A percentile compares a stretch with the other conserved stretches of the same genome.
phyloP scores from a whole-genome alignment of 2,329 filamentous ascomycete species.

The Corinectria fuckeliana region DNA sequence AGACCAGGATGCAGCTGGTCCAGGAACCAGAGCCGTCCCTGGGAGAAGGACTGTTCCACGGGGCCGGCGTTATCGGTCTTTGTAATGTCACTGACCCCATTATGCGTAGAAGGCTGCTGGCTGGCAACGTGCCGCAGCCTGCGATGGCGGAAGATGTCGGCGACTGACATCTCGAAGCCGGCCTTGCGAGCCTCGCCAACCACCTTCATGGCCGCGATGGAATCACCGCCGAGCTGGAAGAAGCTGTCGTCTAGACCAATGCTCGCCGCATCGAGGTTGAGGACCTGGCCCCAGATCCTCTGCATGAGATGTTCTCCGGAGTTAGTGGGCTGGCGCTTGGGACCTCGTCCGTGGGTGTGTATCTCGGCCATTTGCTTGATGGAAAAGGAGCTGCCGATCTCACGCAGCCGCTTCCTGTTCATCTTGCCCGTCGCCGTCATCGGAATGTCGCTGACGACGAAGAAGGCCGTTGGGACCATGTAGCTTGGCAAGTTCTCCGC shows the following conservation, averaged over 20 bases:
- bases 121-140: not conserved
- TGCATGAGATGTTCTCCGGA: conserved; percentile 36
- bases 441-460: conserved; percentile 19
- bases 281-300: conserved; percentile 46
- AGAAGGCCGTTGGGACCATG: conserved; percentile 28
- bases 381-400: conserved; percentile 17
- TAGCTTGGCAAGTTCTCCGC: conserved; percentile 20
- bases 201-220: conserved; percentile 56
- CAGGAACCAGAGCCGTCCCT: conserved; percentile 23
- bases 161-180: conserved; percentile 2
- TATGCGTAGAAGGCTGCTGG: not conserved
- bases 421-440: conserved; percentile 25
- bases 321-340: conserved; percentile 10
- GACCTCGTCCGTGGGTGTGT: not conserved
- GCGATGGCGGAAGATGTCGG: not conserved
- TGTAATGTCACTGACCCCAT: not conserved
- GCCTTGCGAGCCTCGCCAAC: conserved; percentile 29
- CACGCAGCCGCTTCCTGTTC: conserved; percentile 16
- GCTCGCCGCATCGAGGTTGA: conserved; percentile 41
- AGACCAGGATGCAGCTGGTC: conserved; percentile 10
- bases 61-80: not conserved
- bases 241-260: conserved; percentile 55
- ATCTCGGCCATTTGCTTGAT: conserved; percentile 48
- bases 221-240: conserved; percentile 57
- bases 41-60: conserved; percentile 25